Percentiles rank a stretch among this genome's conserved stretches.
Conservation (phyloP, 345 rosid species). For the Syzygium aromaticum region DNA sequence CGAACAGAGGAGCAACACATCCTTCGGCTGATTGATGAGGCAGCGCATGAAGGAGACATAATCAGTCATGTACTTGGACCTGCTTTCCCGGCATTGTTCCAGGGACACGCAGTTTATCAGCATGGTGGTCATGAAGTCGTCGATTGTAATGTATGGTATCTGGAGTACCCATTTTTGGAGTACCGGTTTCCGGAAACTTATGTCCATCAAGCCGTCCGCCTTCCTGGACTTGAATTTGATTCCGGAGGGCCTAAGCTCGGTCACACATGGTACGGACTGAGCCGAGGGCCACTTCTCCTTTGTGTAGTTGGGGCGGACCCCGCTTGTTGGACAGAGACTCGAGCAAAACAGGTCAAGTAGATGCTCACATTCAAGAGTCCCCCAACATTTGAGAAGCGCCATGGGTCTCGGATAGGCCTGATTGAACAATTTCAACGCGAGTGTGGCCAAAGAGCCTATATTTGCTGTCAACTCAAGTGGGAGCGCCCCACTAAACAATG, state of each 20-base stretch:
- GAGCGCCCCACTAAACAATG: background rate
- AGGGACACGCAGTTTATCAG: background rate
- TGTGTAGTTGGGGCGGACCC: background rate
- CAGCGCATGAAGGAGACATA: slow-evolving; percentile 2
- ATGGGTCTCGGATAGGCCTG: background rate
- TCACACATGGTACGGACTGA: background rate
- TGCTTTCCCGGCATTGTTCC: background rate
- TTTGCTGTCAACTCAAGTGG: too few species aligned
- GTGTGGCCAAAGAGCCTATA: background rate
- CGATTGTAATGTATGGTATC: background rate
- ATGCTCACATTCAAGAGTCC: background rate
- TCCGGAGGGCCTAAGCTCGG: slow-evolving; percentile 4
- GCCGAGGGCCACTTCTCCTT: background rate
- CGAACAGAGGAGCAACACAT: background rate
- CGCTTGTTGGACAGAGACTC: background rate
- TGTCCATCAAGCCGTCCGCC: background rate
- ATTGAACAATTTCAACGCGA: background rate
- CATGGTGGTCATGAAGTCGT: background rate
- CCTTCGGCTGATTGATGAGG: slow-evolving; percentile 6
- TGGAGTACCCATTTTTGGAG: background rate
- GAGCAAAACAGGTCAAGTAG: background rate
- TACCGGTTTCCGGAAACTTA: background rate
- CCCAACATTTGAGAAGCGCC: background rate
- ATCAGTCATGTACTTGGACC: background rate
- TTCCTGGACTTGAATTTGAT: background rate